These are phyloP conservation scores for Tolypocladium ovalisporum DNA, from an alignment of 2,329 filamentous ascomycete species.

Conservation along the genomic window DNA sequence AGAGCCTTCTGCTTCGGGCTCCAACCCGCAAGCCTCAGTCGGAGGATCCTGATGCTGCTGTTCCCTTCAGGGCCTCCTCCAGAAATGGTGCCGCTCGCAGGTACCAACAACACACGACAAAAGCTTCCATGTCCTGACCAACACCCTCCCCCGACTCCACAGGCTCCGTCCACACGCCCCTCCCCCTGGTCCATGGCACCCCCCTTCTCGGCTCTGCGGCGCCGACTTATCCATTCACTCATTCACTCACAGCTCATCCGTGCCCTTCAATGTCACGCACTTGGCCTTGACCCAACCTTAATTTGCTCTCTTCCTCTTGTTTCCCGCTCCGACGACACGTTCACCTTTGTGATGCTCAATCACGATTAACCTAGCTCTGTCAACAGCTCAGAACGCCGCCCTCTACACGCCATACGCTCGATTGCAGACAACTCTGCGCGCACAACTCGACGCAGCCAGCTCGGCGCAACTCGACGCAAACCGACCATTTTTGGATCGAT, in stretches of 20 bases:
- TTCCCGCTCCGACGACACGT: background rate
- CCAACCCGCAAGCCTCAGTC: no score
- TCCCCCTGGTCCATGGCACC: slow-evolving; percentile 8
- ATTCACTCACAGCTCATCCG: slow-evolving; percentile 10
- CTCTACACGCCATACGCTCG: background rate
- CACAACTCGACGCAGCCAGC: background rate
- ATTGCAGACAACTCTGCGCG: background rate
- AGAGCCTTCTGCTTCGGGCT: background rate
- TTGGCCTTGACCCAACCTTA: slow-evolving; percentile 8
- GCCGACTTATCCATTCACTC: slow-evolving; percentile 21
- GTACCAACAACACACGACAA: background rate
- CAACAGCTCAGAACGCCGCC: background rate
- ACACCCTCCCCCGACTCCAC: slow-evolving; percentile 1
- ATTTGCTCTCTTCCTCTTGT: slow-evolving; percentile 6
- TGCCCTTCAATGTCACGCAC: slow-evolving; percentile 13
- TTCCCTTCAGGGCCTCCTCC: no score
- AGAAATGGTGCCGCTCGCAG: no score
- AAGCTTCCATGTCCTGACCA: slow-evolving; percentile 22
- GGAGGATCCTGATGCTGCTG: no score
- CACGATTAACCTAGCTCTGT: background rate
- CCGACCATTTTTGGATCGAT: background rate
- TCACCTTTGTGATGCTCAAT: background rate
- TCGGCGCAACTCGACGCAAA: background rate
- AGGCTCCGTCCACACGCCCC: background rate
- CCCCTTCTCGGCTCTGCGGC: slow-evolving; percentile 21